Conservation (phyloP, 2,329 filamentous ascomycete species). For the Fusarium sp. region DNA sequence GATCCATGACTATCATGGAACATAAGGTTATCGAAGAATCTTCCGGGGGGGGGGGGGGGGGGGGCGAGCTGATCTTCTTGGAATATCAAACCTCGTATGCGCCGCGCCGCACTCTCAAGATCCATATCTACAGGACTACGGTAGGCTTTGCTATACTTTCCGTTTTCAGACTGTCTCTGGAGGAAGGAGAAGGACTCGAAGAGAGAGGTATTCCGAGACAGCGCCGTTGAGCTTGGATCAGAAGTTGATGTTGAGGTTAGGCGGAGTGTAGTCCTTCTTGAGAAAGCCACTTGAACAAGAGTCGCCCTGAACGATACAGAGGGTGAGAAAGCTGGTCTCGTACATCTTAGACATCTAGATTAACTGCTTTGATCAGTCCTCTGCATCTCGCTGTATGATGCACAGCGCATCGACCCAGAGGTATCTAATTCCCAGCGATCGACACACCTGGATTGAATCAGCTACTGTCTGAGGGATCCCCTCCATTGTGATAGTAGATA, state of each 20-base stretch:
- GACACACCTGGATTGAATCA: neutral
- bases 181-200: neutral
- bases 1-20: neutral
- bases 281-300: neutral
- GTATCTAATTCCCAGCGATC: neutral
- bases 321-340: neutral
- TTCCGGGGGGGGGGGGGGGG: too few species aligned
- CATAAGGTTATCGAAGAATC: rapidly evolving
- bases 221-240: neutral
- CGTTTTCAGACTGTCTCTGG: rapidly evolving
- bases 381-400: rapidly evolving
- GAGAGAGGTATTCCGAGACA: rapidly evolving
- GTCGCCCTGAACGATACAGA: neutral
- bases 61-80: neutral
- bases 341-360: neutral
- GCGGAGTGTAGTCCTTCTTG: rapidly evolving
- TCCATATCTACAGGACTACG: neutral
- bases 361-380: neutral
- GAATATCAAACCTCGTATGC: neutral
- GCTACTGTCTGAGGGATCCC: neutral
- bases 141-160: too few species aligned
- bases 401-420: neutral
- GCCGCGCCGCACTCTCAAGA: neutral
- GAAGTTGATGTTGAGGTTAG: neutral
- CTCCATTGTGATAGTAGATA: rapidly evolving